These are phyloP conservation scores for Marchantia polymorpha DNA, from an alignment of 225 moss, liverwort and hornwort species.

Conservation along the genomic window DNA sequence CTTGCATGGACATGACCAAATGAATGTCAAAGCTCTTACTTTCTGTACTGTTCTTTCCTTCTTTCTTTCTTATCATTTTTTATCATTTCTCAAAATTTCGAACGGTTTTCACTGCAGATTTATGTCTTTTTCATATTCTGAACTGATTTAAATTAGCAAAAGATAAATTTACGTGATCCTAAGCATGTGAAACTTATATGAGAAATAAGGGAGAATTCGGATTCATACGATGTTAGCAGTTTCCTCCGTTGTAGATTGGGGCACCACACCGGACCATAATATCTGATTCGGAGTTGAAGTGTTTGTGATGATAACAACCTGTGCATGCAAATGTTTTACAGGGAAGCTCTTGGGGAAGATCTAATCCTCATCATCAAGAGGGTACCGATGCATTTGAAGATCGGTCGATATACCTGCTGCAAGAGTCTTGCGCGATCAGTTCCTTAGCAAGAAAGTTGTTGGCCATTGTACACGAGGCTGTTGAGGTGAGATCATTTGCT, in stretches of 20 bases:
- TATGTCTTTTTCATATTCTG: no score
- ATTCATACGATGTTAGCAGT: no score
- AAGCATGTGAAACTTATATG: no score
- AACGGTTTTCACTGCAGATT: no score
- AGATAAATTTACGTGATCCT: no score
- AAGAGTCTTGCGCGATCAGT: constrained; percentile 62
- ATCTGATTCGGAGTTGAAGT: no score
- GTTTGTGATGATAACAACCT: neutral
- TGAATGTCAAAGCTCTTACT: neutral
- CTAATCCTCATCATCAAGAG: constrained; percentile 16
- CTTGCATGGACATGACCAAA: neutral
- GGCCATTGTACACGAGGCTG: constrained; percentile 59
- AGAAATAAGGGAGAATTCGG: no score
- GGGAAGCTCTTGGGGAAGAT: constrained; percentile 36
- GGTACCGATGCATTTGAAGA: neutral
- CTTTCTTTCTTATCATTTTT: no score
- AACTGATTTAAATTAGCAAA: no score
- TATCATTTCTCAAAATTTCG: no score
- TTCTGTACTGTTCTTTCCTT: neutral
- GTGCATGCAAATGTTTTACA: neutral
- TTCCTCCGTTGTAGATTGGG: no score
- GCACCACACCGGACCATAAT: neutral
- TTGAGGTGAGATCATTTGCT: constrained; percentile 58
- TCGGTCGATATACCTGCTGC: constrained; percentile 26
- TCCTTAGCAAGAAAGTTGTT: constrained; percentile 60